phyloP scores from a whole-genome alignment of 192 early-diverging fungal species.

The Oehlia diaphana region DNA sequence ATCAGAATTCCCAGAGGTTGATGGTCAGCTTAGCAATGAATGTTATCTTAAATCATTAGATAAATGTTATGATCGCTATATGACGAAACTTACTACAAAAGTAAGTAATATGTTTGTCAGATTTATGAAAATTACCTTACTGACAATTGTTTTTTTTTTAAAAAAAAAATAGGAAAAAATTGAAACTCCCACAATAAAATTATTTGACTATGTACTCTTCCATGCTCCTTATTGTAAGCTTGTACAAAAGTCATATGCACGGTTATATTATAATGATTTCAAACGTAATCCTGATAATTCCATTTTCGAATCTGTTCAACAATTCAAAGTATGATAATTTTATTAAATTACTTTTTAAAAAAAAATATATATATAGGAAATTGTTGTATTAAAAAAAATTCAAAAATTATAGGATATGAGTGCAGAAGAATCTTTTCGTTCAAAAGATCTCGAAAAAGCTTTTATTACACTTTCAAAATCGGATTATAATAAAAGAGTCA shows the following conservation, averaged over 20 bases:
- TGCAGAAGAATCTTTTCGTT: conserved; percentile 75
- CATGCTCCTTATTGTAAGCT: conserved; percentile 99
- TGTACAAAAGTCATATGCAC: conserved; percentile 92
- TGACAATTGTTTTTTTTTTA: background rate
- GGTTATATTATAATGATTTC: conserved; percentile 93
- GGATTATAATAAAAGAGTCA: conserved; percentile 72
- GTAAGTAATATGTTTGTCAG: conserved; percentile 8
- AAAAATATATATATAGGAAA: too few relatives aligned
- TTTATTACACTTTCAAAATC: conserved; percentile 82
- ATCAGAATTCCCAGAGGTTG: conserved; percentile 97
- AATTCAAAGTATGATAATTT: conserved; percentile 45
- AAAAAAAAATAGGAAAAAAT: background rate
- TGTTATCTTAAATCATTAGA: conserved; percentile 94
- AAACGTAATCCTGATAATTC: conserved; percentile 68
- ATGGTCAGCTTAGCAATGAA: conserved; percentile 89
- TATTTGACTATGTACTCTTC: conserved; percentile 84
- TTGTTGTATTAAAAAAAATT: background rate
- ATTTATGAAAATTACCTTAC: background rate
- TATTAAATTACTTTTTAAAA: background rate
- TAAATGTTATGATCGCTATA: conserved; percentile 80
- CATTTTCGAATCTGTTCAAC: conserved; percentile 50
- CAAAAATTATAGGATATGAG: conserved; percentile 36
- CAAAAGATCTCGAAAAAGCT: conserved; percentile 90
- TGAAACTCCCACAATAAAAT: conserved; percentile 42
- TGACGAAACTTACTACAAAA: conserved; percentile 62